These are phyloP conservation scores for Pulveroboletus sp. DNA, from an alignment of 768 basidiomycete species.

Conservation along the genomic window DNA sequence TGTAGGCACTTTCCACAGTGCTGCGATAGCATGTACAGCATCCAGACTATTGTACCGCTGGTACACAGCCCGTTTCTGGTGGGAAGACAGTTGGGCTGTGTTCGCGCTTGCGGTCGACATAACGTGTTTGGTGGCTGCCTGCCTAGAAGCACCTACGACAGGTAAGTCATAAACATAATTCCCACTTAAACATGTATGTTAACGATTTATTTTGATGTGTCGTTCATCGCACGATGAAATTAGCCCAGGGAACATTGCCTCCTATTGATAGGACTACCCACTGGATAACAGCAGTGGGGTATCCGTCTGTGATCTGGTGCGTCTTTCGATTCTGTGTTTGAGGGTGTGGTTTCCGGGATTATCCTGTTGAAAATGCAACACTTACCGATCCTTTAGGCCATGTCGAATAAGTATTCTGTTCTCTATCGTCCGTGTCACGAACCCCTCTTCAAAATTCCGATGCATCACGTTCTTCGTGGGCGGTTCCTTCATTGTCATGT, in stretches of 20 bases:
- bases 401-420: constrained; percentile 24
- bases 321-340: neutral
- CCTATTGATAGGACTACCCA: neutral
- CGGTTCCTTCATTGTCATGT: constrained; percentile 22
- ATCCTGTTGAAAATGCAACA: neutral
- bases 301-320: constrained; percentile 24
- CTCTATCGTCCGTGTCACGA: constrained; percentile 20
- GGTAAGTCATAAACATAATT: neutral
- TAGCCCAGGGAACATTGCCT: neutral
- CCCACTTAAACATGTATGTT: neutral
- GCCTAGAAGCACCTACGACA: constrained; percentile 1
- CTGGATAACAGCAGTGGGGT: constrained; percentile 15
- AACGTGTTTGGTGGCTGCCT: constrained; percentile 6
- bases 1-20: constrained; percentile 13
- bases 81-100: constrained; percentile 29
- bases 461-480: constrained; percentile 6
- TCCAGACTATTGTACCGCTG: constrained; percentile 23
- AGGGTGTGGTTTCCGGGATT: neutral
- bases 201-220: neutral
- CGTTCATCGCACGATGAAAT: neutral
- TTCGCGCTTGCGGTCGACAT: constrained; percentile 21
- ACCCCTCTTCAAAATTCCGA: constrained; percentile 7
- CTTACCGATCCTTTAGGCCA: constrained; percentile 14
- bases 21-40: constrained; percentile 23
- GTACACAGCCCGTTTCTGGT: constrained; percentile 23